phyloP scores from a whole-genome alignment of 1,284 basidiomycete species.

The Boletus hoseneyae region DNA sequence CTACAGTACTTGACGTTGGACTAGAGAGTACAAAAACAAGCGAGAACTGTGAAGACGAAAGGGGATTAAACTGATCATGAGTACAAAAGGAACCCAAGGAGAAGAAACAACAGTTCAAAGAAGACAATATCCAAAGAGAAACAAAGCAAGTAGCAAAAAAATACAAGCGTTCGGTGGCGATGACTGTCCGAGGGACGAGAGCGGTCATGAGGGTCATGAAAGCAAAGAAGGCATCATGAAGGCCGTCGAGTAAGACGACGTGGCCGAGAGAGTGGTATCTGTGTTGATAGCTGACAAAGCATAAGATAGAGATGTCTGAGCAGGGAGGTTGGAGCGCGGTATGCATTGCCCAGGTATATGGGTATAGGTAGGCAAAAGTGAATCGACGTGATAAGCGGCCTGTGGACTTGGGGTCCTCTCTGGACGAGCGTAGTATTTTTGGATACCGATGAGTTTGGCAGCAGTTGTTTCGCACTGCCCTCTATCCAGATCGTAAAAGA shows the following conservation, averaged over 20 bases:
- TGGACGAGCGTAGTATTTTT: slow-evolving; percentile 41
- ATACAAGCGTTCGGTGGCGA: slow-evolving; percentile 27
- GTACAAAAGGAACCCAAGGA: slow-evolving; percentile 13
- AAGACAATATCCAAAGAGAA: slow-evolving; percentile 33
- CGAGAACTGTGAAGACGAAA: slow-evolving; percentile 22
- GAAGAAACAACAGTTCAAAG: slow-evolving; percentile 23
- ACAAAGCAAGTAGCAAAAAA: slow-evolving; percentile 7
- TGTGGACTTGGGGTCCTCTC: slow-evolving; percentile 32
- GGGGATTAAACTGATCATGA: slow-evolving; percentile 10
- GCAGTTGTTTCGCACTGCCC: slow-evolving; percentile 45
- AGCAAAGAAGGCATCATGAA: slow-evolving; percentile 36
- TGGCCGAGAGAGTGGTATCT: slow-evolving; percentile 24
- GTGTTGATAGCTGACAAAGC: slow-evolving; percentile 33
- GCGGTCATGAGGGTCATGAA: slow-evolving; percentile 32
- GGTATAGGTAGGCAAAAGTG: slow-evolving; percentile 33
- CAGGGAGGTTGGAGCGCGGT: slow-evolving; percentile 31
- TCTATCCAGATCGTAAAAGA: slow-evolving; percentile 66
- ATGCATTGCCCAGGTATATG: slow-evolving; percentile 35
- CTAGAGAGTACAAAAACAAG: slow-evolving; percentile 24
- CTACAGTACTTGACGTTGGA: slow-evolving; percentile 31
- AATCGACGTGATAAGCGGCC: slow-evolving; percentile 29
- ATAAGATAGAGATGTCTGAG: slow-evolving; percentile 35
- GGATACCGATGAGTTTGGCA: slow-evolving; percentile 54
- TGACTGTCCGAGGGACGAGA: slow-evolving; percentile 20
- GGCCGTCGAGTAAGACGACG: slow-evolving; percentile 29